phyloP scores from a whole-genome alignment of 306 rosid species.

The Begonia loranthoides region DNA sequence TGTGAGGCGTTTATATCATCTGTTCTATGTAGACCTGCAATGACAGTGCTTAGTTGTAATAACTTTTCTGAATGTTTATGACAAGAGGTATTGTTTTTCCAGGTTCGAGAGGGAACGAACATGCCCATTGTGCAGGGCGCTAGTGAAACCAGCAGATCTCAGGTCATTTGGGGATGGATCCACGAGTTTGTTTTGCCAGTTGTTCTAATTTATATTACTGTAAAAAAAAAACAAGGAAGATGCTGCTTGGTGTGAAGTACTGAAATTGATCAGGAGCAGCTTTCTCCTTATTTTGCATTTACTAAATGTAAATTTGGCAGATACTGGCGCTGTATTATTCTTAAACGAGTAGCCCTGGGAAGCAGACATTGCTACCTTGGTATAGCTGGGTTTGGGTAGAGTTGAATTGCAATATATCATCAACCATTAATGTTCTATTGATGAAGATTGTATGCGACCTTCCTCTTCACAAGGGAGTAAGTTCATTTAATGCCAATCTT shows the following conservation, averaged over 20 bases:
- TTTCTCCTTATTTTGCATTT: conserved; percentile 27
- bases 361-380: conserved; percentile 9
- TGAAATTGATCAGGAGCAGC: conserved; percentile 22
- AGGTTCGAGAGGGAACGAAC: conserved; percentile 99
- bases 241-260: conserved; percentile 35
- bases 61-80: background rate
- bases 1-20: no score
- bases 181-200: conserved; percentile 78
- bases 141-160: conserved; percentile 91
- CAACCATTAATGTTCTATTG: background rate
- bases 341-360: conserved; percentile 16
- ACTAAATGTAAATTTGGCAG: conserved; percentile 35
- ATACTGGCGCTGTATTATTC: conserved; percentile 19
- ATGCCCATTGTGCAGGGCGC: conserved; percentile 91
- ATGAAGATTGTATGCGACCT: background rate
- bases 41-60: background rate
- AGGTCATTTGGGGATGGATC: conserved; percentile 96
- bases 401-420: conserved; percentile 9
- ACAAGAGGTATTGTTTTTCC: conserved; percentile 8
- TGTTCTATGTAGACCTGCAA: no score
- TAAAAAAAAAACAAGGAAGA: conserved; percentile 22
- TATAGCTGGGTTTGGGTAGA: conserved; percentile 18
- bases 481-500: no score
- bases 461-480: background rate
- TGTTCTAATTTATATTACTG: conserved; percentile 40